A percentile compares a stretch with the other conserved stretches of the same genome.
Evolutionary conservation across 495 filamentous ascomycete genomes (phyloP).

Genomic region (Hyaloscypha hepaticicola): DNA sequence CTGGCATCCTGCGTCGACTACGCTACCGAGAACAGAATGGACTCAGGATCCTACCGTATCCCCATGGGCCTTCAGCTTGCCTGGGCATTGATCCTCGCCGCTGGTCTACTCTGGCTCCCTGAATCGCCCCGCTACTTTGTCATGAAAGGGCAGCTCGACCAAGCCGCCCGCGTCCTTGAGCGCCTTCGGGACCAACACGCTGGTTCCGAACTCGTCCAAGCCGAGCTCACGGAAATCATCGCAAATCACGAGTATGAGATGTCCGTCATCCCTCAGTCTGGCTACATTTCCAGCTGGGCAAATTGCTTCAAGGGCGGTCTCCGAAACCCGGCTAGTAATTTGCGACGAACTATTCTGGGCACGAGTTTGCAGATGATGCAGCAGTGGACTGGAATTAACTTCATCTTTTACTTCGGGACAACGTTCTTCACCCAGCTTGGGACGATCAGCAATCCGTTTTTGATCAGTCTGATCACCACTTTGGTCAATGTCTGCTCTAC

Average conservation of each 20-base stretch:
- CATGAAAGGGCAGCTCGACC: slow-evolving; percentile 64
- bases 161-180: slow-evolving; percentile 61
- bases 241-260: slow-evolving; percentile 74
- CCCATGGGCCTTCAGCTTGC: slow-evolving; percentile 77
- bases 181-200: slow-evolving; percentile 63
- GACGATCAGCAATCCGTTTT: slow-evolving; percentile 65
- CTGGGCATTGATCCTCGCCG: slow-evolving; percentile 72
- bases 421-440: slow-evolving; percentile 73
- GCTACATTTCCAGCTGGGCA: slow-evolving; percentile 62
- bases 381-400: slow-evolving; percentile 77
- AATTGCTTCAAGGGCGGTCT: slow-evolving; percentile 65
- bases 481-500: slow-evolving; percentile 83
- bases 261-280: slow-evolving; percentile 54
- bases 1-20: slow-evolving; percentile 76
- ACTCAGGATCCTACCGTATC: slow-evolving; percentile 75
- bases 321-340: slow-evolving; percentile 62
- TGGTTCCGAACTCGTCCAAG: slow-evolving; percentile 58
- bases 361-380: slow-evolving; percentile 69
- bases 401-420: slow-evolving; percentile 89
- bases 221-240: slow-evolving; percentile 73
- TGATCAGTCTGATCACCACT: slow-evolving; percentile 77
- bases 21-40: slow-evolving; percentile 60
- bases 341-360: slow-evolving; percentile 41
- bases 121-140: slow-evolving; percentile 80
- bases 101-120: slow-evolving; percentile 70